These are phyloP conservation scores for Candida andamanensis DNA, from an alignment of 805 yeast species.

Conservation along the genomic window DNA sequence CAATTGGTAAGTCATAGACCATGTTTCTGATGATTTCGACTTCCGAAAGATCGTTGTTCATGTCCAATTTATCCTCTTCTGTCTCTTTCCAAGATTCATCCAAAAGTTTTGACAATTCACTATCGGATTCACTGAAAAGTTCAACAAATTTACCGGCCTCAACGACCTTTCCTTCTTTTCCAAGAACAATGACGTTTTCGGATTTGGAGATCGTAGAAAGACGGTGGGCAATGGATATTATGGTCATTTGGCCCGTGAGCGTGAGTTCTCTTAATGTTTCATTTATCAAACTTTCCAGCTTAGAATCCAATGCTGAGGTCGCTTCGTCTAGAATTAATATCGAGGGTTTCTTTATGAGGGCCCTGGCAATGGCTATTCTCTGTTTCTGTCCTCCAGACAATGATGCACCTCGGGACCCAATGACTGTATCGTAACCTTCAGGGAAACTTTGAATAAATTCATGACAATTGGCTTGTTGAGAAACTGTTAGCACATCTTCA, in stretches of 20 bases:
- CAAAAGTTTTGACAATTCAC: slow-evolving; percentile 37
- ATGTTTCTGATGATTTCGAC: slow-evolving; percentile 24
- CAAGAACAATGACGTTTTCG: slow-evolving; percentile 39
- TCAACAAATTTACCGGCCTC: slow-evolving; percentile 38
- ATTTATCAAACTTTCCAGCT: slow-evolving; percentile 43
- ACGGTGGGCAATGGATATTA: slow-evolving; percentile 41
- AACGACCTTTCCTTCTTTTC: slow-evolving; percentile 36
- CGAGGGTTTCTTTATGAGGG: slow-evolving; percentile 61
- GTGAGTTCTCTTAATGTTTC: slow-evolving; percentile 37
- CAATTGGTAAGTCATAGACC: slow-evolving; percentile 34
- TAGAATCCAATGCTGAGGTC: slow-evolving; percentile 56
- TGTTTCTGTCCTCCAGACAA: slow-evolving; percentile 77
- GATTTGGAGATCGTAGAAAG: slow-evolving; percentile 42
- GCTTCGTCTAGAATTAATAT: slow-evolving; percentile 66
- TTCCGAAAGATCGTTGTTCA: slow-evolving; percentile 12
- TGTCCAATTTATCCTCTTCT: slow-evolving; percentile 12
- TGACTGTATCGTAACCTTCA: slow-evolving; percentile 54
- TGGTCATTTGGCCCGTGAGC: slow-evolving; percentile 35
- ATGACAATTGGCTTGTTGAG: slow-evolving; percentile 52
- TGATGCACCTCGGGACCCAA: slow-evolving; percentile 53
- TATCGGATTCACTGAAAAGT: slow-evolving; percentile 35
- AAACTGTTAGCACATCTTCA: slow-evolving; percentile 40
- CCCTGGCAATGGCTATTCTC: slow-evolving; percentile 71
- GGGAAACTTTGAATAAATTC: slow-evolving; percentile 53
- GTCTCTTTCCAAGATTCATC: slow-evolving; percentile 28